These are phyloP conservation scores for Mucor saturninus DNA, from an alignment of 371 early-diverging fungal genomes.

Conservation along the genomic window DNA sequence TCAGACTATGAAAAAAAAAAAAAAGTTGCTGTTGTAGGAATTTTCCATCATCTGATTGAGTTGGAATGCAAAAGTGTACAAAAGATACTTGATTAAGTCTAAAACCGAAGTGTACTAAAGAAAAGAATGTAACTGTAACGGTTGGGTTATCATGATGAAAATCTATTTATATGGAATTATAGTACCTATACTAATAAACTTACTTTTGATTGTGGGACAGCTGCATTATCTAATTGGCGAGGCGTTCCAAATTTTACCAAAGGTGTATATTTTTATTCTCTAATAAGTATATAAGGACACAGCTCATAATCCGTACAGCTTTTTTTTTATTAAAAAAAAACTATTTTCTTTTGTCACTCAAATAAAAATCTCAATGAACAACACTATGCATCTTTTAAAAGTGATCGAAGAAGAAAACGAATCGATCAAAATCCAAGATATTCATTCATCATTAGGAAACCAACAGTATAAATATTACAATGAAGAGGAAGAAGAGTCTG, in stretches of 20 bases:
- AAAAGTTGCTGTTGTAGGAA: too few relatives aligned
- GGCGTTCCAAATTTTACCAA: not conserved
- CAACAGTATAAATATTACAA: not conserved
- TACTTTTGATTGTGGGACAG: too few relatives aligned
- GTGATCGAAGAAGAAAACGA: not conserved
- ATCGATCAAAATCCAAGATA: not conserved
- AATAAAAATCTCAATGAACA: not conserved
- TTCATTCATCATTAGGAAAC: not conserved
- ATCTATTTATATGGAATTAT: too few relatives aligned
- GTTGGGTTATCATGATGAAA: too few relatives aligned
- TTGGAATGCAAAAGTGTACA: too few relatives aligned
- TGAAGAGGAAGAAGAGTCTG: not conserved
- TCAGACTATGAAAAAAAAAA: too few relatives aligned
- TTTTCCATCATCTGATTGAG: too few relatives aligned
- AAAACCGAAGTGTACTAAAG: too few relatives aligned
- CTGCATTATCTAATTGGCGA: too few relatives aligned
- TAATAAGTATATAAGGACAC: conserved; percentile 1
- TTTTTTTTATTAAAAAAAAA: not conserved
- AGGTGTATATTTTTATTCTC: not conserved
- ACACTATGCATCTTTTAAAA: not conserved
- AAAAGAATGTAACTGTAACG: too few relatives aligned
- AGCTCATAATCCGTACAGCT: not conserved
- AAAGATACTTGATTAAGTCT: too few relatives aligned
- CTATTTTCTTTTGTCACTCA: not conserved
- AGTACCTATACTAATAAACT: too few relatives aligned